Percentiles rank a stretch among this genome's conserved stretches.
Evolutionary conservation across 345 rosid species (phyloP).

Genomic region (Pseudoturritis turrita): DNA sequence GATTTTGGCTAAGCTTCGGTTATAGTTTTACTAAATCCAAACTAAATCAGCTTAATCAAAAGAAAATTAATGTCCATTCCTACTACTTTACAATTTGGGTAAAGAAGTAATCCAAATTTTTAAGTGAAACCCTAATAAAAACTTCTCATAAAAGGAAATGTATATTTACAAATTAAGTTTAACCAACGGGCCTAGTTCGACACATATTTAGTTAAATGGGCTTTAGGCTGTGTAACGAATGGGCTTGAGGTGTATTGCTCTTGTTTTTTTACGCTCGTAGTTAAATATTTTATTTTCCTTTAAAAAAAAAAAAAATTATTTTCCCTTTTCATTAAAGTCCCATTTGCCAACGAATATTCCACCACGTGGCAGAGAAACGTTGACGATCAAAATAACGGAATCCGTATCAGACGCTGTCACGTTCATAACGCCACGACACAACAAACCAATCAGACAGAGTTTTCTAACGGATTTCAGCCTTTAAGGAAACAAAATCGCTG

Average conservation of each 20-base stretch:
- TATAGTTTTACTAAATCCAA: no score
- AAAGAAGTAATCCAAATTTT: no score
- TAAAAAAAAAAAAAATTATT: not conserved
- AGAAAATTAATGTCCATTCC: no score
- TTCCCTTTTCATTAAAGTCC: not conserved
- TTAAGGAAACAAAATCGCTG: conserved; percentile 35
- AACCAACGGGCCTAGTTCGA: not conserved
- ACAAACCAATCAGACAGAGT: conserved; percentile 17
- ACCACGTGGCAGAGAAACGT: conserved; percentile 27
- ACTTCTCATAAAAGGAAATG: not conserved
- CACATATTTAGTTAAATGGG: not conserved
- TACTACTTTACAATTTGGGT: no score
- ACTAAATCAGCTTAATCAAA: no score
- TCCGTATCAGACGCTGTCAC: conserved; percentile 34
- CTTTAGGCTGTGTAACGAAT: not conserved
- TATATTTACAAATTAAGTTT: not conserved
- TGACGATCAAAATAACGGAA: conserved; percentile 36
- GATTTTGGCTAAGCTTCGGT: no score
- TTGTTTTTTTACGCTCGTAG: no score
- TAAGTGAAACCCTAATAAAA: not conserved
- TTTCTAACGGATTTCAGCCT: conserved; percentile 27
- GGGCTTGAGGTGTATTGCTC: no score
- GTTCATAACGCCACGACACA: conserved; percentile 18
- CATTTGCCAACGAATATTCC: conserved; percentile 16
- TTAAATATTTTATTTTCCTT: not conserved